Conservation (phyloP, 495 filamentous ascomycete genomes). For the Penicillium goetzii region DNA sequence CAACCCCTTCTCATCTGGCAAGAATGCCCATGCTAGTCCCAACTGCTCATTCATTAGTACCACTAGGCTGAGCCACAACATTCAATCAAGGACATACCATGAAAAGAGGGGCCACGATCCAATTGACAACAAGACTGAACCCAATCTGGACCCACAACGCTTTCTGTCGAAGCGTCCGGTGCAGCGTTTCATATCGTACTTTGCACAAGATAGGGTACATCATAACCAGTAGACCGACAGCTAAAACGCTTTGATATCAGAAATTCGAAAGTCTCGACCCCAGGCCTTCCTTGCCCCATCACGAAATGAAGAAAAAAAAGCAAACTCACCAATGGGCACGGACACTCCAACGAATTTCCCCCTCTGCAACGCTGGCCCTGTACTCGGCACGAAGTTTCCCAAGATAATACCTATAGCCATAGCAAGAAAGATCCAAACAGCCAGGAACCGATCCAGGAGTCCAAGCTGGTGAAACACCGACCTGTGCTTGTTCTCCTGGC, state of each 20-base stretch:
- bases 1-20: conserved; percentile 69
- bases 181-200: conserved; percentile 79
- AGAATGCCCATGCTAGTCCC: conserved; percentile 68
- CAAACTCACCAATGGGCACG: conserved; percentile 68
- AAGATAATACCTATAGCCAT: conserved; percentile 82
- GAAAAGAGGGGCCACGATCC: conserved; percentile 82
- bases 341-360: conserved; percentile 75
- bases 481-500: conserved; percentile 6
- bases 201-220: conserved; percentile 96
- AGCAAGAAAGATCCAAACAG: conserved; percentile 82
- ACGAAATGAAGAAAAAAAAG: background rate
- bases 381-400: conserved; percentile 72
- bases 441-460: conserved; percentile 74
- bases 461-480: conserved; percentile 59
- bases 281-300: background rate
- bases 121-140: conserved; percentile 83
- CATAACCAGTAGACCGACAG: conserved; percentile 82
- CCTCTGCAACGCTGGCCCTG: conserved; percentile 64
- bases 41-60: background rate
- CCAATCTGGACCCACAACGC: conserved; percentile 78
- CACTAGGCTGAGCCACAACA: background rate
- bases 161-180: conserved; percentile 63
- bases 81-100: conserved; percentile 60
- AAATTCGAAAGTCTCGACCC: background rate
- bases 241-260: conserved; percentile 40